Base-by-base conservation (phyloP, 2,329 filamentous ascomycete genomes). In the Ophiostoma novo-ulmi region DNA sequence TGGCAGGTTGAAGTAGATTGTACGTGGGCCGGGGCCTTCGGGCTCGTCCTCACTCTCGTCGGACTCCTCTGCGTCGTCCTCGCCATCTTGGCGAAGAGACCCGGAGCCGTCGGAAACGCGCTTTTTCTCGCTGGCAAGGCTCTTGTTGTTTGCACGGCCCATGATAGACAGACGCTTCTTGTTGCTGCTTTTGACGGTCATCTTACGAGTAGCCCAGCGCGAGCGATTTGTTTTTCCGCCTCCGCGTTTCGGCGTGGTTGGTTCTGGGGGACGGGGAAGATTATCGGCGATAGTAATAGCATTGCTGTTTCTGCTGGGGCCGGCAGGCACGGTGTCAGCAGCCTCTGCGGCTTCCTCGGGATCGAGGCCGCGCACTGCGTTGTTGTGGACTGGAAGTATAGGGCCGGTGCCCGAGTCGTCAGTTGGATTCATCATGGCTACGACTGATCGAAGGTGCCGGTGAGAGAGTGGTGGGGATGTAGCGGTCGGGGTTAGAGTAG, bases 131-230 rank as follows among this genome's bases (percentile, higher is more conserved):
- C 81, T 85, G 72, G 85, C 87, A 71, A 81, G 81, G 76, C 84
- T 82, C 77, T 87, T 89, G 78, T 88, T 87, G 78, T 92, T 87
- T 77, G 89, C 83, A 75, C 93, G 89, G 76, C 91, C 89, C 76
- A 95, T 87, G 74, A 98, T 89, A 65, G 92, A 95, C 71, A 89
- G 82, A 73, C 95, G 89, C 84, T 97, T 98, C 78, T 87, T 85
- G 75, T 85, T 84, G 74, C 91, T 92, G 78, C 89, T 91, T 77
- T 89, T 87, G 76, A 91, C 88, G 17, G 89, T 89, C 79, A 91
- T 87, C 79, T 93, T 92, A 77, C 94, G 92, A n/a, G 95, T 98
- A 22, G 95, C 94, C 95, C 95, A 98, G 88, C 95, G 87, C 80
- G 95, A 89, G 78, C 94, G 87, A 78, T 94, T 93, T 31, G 89